A percentile compares a stretch with the other conserved stretches of the same genome.
Evolutionary conservation across 805 yeast genomes (phyloP).

Genomic region (Cyberlindnera lachancei): DNA sequence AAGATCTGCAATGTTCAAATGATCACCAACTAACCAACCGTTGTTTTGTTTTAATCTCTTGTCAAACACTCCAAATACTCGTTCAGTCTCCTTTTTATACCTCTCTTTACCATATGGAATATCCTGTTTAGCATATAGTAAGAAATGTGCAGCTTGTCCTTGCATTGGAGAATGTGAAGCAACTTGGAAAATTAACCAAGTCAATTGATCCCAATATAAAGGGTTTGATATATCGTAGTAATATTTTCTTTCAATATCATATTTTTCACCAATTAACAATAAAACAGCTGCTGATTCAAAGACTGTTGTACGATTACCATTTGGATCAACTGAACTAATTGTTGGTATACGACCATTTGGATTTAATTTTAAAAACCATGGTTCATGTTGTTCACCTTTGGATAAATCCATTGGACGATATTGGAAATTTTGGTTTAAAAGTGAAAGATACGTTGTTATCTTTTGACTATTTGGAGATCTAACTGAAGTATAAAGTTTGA

Average conservation of each 20-base stretch:
- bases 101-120: conserved; percentile 43
- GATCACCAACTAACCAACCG: conserved; percentile 52
- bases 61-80: conserved; percentile 47
- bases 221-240: conserved; percentile 27
- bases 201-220: conserved; percentile 41
- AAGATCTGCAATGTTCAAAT: conserved; percentile 49
- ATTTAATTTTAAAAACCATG: conserved; percentile 45
- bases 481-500: conserved; percentile 33
- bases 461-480: conserved; percentile 34
- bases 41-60: conserved; percentile 35
- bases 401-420: conserved; percentile 33
- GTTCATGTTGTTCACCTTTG: conserved; percentile 40
- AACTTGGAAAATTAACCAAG: conserved; percentile 47
- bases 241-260: conserved; percentile 41
- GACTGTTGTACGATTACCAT: conserved; percentile 35
- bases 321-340: conserved; percentile 25
- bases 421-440: conserved; percentile 23
- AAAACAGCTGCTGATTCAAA: conserved; percentile 55
- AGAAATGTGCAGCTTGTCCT: conserved; percentile 41
- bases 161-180: conserved; percentile 52
- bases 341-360: conserved; percentile 60
- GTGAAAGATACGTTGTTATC: conserved; percentile 27
- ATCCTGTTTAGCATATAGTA: conserved; percentile 35
- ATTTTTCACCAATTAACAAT: conserved; percentile 48
- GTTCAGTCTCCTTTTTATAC: conserved; percentile 38